phyloP scores from a whole-genome alignment of 2,329 filamentous ascomycete species.

The Pseudocercospora fuligena region DNA sequence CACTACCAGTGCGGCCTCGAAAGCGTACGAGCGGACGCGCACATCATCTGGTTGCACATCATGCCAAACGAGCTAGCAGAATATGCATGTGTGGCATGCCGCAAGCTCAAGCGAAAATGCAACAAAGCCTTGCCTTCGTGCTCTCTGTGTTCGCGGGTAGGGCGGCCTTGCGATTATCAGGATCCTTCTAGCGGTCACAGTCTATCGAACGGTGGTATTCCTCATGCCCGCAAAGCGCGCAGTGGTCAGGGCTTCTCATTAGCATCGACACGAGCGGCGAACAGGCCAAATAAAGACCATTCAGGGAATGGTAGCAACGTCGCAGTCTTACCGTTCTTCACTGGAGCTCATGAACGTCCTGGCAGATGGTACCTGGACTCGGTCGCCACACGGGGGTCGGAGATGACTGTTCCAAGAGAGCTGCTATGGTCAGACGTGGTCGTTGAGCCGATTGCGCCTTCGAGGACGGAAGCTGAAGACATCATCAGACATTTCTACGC shows the following conservation, averaged over 20 bases:
- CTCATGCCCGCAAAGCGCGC: background rate
- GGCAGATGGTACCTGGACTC: constrained; percentile 25
- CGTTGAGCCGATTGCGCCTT: background rate
- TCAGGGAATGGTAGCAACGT: background rate
- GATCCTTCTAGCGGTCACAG: background rate
- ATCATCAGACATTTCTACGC: constrained; percentile 14
- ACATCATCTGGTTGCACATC: constrained; percentile 1
- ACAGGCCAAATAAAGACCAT: background rate
- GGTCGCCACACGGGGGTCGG: constrained; percentile 20
- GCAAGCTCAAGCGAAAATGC: constrained; percentile 29
- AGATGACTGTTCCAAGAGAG: background rate
- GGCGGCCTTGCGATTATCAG: constrained; percentile 26
- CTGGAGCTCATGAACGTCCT: constrained; percentile 9
- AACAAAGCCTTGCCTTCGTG: constrained; percentile 24
- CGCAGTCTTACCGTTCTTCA: background rate
- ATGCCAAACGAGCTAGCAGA: constrained; percentile 2
- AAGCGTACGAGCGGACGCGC: no score
- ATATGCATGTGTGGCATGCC: constrained; percentile 24
- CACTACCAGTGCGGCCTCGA: background rate
- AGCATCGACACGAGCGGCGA: background rate
- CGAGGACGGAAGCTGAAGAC: constrained; percentile 9
- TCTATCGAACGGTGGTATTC: background rate
- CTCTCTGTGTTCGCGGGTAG: constrained; percentile 23
- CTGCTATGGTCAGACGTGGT: constrained; percentile 22
- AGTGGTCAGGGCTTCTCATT: background rate